Evolutionary conservation across 2,329 filamentous ascomycete genomes (phyloP).

Genomic region (Zalaria obscura): DNA sequence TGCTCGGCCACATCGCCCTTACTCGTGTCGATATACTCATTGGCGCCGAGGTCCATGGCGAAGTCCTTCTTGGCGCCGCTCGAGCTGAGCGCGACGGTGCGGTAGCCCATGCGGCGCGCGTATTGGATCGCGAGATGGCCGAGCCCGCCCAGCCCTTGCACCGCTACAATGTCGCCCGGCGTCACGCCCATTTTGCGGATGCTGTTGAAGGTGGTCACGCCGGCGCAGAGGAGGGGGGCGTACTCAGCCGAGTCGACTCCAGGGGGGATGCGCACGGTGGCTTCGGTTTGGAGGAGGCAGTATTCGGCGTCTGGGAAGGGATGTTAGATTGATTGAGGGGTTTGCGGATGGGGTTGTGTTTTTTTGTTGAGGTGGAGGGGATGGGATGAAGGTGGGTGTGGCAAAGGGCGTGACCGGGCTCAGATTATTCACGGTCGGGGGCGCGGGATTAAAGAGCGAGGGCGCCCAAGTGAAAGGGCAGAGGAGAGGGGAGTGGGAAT

Average conservation of each 20-base stretch:
- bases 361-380: no score
- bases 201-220: constrained; percentile 39
- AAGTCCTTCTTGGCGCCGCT: constrained; percentile 38
- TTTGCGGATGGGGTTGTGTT: no score
- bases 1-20: constrained; percentile 33
- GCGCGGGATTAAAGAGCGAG: no score
- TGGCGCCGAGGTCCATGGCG: constrained; percentile 39
- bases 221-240: constrained; percentile 33
- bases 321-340: constrained; percentile 1
- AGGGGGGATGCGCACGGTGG: constrained; percentile 37
- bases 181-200: constrained; percentile 34
- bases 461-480: no score
- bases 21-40: constrained; percentile 41
- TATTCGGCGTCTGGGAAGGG: constrained; percentile 33
- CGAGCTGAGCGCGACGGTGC: constrained; percentile 36
- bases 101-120: constrained; percentile 36
- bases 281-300: constrained; percentile 44
- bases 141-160: constrained; percentile 35
- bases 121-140: constrained; percentile 42
- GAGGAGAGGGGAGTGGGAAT: no score
- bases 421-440: no score
- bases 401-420: no score
- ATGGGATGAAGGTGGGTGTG: no score
- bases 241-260: constrained; percentile 31
- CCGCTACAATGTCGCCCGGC: constrained; percentile 31